Conservation (phyloP, 768 basidiomycete genomes). For the Naganishia vishniacii region DNA sequence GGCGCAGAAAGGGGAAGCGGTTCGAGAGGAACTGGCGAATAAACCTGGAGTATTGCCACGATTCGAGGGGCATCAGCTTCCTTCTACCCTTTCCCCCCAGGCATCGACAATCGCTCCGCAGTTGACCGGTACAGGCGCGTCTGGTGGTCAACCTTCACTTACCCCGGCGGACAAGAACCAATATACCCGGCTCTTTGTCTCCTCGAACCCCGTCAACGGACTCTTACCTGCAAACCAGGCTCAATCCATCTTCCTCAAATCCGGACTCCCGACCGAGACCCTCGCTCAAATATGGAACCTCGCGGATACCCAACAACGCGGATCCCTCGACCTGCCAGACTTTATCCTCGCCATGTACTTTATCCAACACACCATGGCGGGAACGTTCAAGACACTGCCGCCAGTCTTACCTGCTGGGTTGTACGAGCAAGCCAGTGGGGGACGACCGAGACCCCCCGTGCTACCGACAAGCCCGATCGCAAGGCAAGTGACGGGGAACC, state of each 20-base stretch:
- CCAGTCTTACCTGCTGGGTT: constrained; percentile 69
- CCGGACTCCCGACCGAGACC: constrained; percentile 75
- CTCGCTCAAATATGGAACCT: constrained; percentile 92
- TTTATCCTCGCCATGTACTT: constrained; percentile 95
- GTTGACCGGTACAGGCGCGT: neutral
- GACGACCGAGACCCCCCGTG: constrained; percentile 35
- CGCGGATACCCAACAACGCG: constrained; percentile 90
- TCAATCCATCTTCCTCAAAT: constrained; percentile 83
- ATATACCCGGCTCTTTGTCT: constrained; percentile 71
- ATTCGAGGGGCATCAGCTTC: constrained; percentile 61
- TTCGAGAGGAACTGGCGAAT: constrained; percentile 59
- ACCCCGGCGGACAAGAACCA: constrained; percentile 76
- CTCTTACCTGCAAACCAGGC: constrained; percentile 80
- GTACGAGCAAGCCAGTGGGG: constrained; percentile 67
- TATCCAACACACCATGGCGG: constrained; percentile 86
- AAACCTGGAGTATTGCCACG: constrained; percentile 77
- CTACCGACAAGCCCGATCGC: constrained; percentile 32
- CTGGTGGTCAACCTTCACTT: constrained; percentile 55
- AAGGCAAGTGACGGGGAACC: constrained; percentile 34
- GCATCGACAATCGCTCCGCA: constrained; percentile 1
- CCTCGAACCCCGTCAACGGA: constrained; percentile 67
- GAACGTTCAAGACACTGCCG: constrained; percentile 66
- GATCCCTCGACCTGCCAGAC: constrained; percentile 78
- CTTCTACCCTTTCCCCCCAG: constrained; percentile 43
- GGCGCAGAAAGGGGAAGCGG: constrained; percentile 77